These are phyloP conservation scores for Pelargonium citronellum DNA, from an alignment of 441 rosid species.

Conservation along the genomic window DNA sequence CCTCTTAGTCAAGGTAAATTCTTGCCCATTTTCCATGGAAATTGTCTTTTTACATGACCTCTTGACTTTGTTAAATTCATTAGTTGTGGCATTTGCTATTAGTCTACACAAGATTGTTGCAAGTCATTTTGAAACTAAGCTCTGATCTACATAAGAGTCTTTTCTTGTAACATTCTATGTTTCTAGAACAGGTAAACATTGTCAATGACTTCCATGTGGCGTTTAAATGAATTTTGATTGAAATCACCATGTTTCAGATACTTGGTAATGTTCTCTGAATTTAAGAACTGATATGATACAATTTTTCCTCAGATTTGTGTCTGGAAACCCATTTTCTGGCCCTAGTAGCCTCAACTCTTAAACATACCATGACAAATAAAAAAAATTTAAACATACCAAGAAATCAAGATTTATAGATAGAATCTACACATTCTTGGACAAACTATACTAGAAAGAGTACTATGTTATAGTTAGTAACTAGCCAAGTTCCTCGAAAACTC, in stretches of 20 bases:
- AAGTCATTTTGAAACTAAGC: background rate
- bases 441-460: background rate
- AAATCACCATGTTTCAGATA: background rate
- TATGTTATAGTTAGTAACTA: background rate
- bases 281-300: no score
- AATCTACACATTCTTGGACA: no score
- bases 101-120: background rate
- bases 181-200: background rate
- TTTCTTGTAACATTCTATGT: background rate
- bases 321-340: background rate
- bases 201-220: background rate
- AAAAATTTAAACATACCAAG: background rate
- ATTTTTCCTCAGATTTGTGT: background rate
- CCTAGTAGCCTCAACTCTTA: background rate
- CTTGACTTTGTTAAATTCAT: background rate
- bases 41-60: background rate
- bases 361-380: background rate
- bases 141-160: background rate
- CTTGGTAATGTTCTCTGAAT: no score
- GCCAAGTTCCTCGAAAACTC: background rate
- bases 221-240: background rate
- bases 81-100: background rate
- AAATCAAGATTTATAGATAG: background rate
- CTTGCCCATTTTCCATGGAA: background rate
- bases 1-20: slow-evolving; percentile 67